Conservation (phyloP, 2,329 filamentous ascomycete species). For the Ophidiomyces ophidiicola region DNA sequence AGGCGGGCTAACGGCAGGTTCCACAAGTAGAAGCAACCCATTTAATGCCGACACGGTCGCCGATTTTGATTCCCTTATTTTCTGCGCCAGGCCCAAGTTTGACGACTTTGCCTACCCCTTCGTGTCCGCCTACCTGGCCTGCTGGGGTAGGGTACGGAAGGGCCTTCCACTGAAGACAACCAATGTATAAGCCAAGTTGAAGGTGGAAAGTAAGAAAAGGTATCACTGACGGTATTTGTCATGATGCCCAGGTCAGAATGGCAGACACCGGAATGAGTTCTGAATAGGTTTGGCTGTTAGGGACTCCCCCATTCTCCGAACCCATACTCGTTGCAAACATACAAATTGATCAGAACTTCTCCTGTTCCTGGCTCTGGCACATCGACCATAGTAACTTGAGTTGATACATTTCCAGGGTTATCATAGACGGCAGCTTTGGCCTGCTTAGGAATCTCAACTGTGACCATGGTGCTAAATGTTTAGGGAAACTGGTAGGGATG, state of each 20-base stretch:
- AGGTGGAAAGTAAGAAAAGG: not conserved
- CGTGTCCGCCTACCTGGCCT: slow-evolving; percentile 57
- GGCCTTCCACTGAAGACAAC: slow-evolving; percentile 37
- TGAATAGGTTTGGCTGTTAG: slow-evolving; percentile 16
- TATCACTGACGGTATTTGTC: slow-evolving; percentile 32
- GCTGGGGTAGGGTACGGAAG: slow-evolving; percentile 48
- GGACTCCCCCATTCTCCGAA: not conserved
- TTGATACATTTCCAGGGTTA: slow-evolving; percentile 52
- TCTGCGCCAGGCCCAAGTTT: slow-evolving; percentile 52
- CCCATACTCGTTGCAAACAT: slow-evolving; percentile 13
- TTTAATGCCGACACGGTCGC: slow-evolving; percentile 59
- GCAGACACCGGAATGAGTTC: slow-evolving; percentile 53
- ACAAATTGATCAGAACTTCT: slow-evolving; percentile 52
- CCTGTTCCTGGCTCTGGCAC: slow-evolving; percentile 52
- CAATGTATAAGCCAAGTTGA: not conserved
- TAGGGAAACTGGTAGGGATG: too few relatives aligned
- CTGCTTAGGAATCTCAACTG: slow-evolving; percentile 42
- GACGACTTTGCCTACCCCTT: slow-evolving; percentile 54
- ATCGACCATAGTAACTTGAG: slow-evolving; percentile 51
- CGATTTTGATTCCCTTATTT: slow-evolving; percentile 46
- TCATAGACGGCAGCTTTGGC: slow-evolving; percentile 55
- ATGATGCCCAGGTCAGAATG: slow-evolving; percentile 51
- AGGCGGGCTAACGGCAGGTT: slow-evolving; percentile 34
- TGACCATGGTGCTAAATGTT: slow-evolving; percentile 21
- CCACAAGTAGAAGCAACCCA: slow-evolving; percentile 50